Evolutionary conservation across 176 grass and related monocot species (phyloP), one percentile per base, ranked within the genome.

Genomic region (Juncus effusus): DNA sequence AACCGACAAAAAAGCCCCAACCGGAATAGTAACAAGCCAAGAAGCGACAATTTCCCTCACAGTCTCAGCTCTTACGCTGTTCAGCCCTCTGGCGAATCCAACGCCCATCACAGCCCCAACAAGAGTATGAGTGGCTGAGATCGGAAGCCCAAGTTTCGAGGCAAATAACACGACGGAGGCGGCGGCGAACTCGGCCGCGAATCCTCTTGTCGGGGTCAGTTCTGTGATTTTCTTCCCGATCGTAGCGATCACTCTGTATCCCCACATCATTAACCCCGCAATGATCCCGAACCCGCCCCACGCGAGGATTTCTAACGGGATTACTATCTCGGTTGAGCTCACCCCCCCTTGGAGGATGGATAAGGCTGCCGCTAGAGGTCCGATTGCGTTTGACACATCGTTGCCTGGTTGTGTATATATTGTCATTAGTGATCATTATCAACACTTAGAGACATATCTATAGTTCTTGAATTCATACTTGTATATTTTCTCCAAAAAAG

Each of bases 61-160:
- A 10, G 85, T 89, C 73, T 99, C 94, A 61, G 88, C 37, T 77
- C 88, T 86, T 12, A 99, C 83, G 54, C 78, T 84, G 6, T 90
- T 93, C 38, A 99, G 60, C 42, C 94, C 94, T 80, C 94, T 84
- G 37, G 94, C 94, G 62, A 99, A 93, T 70, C 94, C 94, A 2
- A 99, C 94, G 16, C 94, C 94, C 94, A 99, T 93, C 57, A 93
- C 94, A 14, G 94, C 88, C 2, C 94, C 94, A n/a, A 99, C 94
- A 53, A 99, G 94, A 16, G 88, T 99, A 68, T 99, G 94, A 16
- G 88, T 99, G 11, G 94, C 94, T 10, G 94, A 93, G 64, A 99
- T 84, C 16, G 83, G 94, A 45, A 93, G 77, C 8, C 85, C 94
- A 57, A 99, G 85, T 61, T 99, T 99, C 9, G 94, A 93, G 51